phyloP scores from a whole-genome alignment of 371 early-diverging fungal species.

The Caulochytrium protostelioides region DNA sequence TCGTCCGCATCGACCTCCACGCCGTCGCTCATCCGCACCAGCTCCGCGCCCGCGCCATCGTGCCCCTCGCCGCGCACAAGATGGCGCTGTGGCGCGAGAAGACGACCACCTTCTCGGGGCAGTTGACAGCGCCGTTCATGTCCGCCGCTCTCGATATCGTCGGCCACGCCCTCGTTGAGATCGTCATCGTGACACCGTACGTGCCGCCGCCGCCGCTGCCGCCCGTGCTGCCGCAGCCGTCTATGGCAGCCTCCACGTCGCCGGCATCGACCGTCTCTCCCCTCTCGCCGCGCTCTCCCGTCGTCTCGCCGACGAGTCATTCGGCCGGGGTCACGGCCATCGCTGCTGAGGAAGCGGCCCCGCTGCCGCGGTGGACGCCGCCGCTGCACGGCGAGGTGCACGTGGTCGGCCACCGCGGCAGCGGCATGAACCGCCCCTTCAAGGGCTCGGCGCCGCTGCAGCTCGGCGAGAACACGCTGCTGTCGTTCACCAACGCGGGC shows the following conservation, averaged over 20 bases:
- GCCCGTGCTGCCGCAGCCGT: too few species aligned
- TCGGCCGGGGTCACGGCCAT: conserved; percentile 41
- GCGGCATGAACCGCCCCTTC: conserved; percentile 51
- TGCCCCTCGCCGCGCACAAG: too few species aligned
- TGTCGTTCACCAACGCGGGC: conserved; percentile 72
- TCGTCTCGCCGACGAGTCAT: too few species aligned
- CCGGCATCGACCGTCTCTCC: conserved; percentile 24
- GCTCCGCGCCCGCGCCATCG: too few species aligned
- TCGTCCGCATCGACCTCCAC: too few species aligned
- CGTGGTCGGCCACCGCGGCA: conserved; percentile 88
- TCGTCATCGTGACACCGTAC: conserved; percentile 42
- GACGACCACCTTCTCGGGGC: conserved; percentile 12
- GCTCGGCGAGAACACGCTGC: conserved; percentile 81
- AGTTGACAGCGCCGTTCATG: conserved; percentile 1
- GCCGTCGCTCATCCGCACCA: too few species aligned
- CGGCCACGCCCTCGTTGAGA: conserved; percentile 39
- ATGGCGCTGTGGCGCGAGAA: conserved; percentile 13
- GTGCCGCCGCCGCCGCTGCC: too few species aligned
- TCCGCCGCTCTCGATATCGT: conserved; percentile 22
- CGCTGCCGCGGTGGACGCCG: not conserved
- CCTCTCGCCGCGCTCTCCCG: too few species aligned
- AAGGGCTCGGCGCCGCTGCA: conserved; percentile 29
- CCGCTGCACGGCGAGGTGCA: conserved; percentile 1
- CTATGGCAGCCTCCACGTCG: conserved; percentile 31
- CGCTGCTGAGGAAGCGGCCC: conserved; percentile 6